phyloP scores from a whole-genome alignment of 805 yeast genomes.

The Lachancea waltii region DNA sequence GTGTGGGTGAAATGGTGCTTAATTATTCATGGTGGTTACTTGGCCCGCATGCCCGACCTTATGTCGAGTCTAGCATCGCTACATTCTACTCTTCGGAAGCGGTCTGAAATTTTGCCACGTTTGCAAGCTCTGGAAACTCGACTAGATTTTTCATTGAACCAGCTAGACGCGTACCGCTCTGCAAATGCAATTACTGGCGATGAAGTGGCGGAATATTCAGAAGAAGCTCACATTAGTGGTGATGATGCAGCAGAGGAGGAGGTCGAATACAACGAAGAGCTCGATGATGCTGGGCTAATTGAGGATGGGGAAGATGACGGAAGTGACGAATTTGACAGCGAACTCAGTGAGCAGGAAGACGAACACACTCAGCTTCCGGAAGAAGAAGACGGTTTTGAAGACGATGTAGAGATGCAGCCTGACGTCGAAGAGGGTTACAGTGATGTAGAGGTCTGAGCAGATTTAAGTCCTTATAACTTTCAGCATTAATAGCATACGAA shows the following conservation, averaged over 20 bases:
- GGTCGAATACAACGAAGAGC: slow-evolving; percentile 68
- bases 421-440: slow-evolving; percentile 33
- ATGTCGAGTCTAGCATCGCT: slow-evolving; percentile 53
- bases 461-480: no score
- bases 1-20: slow-evolving; percentile 87
- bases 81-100: slow-evolving; percentile 57
- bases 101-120: slow-evolving; percentile 63
- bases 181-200: no score
- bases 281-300: slow-evolving; percentile 42
- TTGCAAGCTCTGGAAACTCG: slow-evolving; percentile 79
- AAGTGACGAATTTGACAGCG: no score
- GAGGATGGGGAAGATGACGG: slow-evolving; percentile 40
- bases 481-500: no score
- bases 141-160: slow-evolving; percentile 63
- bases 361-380: slow-evolving; percentile 15
- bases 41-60: slow-evolving; percentile 40
- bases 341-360: no score
- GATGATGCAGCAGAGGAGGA: slow-evolving; percentile 36
- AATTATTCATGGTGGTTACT: slow-evolving; percentile 72
- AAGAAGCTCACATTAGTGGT: slow-evolving; percentile 24
- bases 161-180: slow-evolving; percentile 47
- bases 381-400: slow-evolving; percentile 11
- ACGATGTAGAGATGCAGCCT: slow-evolving; percentile 17
- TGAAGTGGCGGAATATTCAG: slow-evolving; percentile 20
- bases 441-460: slow-evolving; percentile 41